These are phyloP conservation scores for Pseudogymnoascus sp. DNA, from an alignment of 2,329 filamentous ascomycete genomes.

Conservation along the genomic window DNA sequence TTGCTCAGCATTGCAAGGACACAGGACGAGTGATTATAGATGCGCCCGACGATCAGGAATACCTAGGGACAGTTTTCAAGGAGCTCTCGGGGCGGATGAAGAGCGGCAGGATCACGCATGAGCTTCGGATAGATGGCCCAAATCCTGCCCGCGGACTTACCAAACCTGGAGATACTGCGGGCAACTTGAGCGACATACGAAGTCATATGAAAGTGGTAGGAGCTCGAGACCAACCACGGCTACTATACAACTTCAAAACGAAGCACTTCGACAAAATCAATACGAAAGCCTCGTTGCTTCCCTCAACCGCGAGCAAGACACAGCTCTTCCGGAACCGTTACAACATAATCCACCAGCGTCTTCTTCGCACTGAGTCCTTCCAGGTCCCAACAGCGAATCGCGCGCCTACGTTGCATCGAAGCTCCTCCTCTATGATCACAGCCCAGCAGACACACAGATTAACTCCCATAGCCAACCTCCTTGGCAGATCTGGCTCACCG, in stretches of 20 bases:
- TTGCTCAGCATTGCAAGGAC: conserved; percentile 86
- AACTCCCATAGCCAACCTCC: conserved; percentile 69
- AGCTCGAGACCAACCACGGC: conserved; percentile 77
- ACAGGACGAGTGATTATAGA: conserved; percentile 86
- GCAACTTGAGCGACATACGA: conserved; percentile 56
- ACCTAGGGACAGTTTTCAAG: conserved; percentile 75
- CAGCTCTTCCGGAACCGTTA: conserved; percentile 82
- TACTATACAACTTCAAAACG: conserved; percentile 68
- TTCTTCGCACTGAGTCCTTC: conserved; percentile 88
- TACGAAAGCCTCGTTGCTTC: conserved; percentile 62
- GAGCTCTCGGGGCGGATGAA: conserved; percentile 80
- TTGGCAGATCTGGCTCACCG: conserved; percentile 72
- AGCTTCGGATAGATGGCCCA: conserved; percentile 31
- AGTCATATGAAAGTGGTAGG: conserved; percentile 77
- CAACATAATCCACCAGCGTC: conserved; percentile 82
- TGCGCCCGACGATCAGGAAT: conserved; percentile 36
- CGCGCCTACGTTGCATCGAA: conserved; percentile 46
- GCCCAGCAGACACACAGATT: conserved; percentile 69
- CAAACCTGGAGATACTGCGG: conserved; percentile 48
- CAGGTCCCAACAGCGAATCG: conserved; percentile 63
- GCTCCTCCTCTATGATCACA: conserved; percentile 46
- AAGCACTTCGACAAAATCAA: conserved; percentile 84
- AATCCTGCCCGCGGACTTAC: conserved; percentile 43
- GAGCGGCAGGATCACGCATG: conserved; percentile 62
- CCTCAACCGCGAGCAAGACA: conserved; percentile 73